Percentiles rank a stretch among this genome's conserved stretches.
Evolutionary conservation across 2,329 filamentous ascomycete genomes (phyloP).

Genomic region (Curvularia hawaiiensis): DNA sequence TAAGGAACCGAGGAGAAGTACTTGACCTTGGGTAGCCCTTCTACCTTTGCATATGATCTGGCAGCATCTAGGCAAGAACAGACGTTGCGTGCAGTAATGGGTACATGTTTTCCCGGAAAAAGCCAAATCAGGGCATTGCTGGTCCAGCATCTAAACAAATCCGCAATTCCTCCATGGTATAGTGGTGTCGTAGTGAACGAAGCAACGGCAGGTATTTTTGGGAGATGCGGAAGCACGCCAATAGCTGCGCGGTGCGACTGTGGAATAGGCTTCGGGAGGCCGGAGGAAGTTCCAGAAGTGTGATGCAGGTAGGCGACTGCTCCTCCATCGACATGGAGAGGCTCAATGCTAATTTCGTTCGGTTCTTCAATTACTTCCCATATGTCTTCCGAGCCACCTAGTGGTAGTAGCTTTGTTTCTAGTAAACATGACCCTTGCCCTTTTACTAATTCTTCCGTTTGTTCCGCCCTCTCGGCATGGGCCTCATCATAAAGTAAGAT

Average conservation of each 20-base stretch:
- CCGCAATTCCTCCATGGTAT: constrained; percentile 69
- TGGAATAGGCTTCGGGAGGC: constrained; percentile 66
- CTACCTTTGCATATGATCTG: constrained; percentile 19
- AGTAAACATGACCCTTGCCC: constrained; percentile 16
- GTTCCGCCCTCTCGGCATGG: constrained; percentile 42
- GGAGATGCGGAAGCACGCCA: constrained; percentile 59
- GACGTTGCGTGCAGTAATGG: constrained; percentile 63
- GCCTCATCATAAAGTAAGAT: constrained; percentile 55
- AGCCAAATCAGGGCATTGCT: constrained; percentile 65
- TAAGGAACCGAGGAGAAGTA: constrained; percentile 76
- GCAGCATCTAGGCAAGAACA: constrained; percentile 54
- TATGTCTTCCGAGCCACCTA: constrained; percentile 27
- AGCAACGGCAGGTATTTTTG: constrained; percentile 43
- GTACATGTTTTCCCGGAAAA: constrained; percentile 61
- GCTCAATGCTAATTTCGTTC: constrained; percentile 10
- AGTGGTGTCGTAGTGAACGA: constrained; percentile 70
- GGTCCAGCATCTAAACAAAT: constrained; percentile 66
- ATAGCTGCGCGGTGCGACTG: constrained; percentile 63
- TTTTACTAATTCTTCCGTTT: constrained; percentile 27
- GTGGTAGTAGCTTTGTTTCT: constrained; percentile 19
- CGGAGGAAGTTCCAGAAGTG: constrained; percentile 69
- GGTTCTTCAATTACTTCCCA: constrained; percentile 27
- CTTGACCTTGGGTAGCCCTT: constrained; percentile 46
- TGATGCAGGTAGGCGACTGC: constrained; percentile 65
- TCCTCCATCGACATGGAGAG: constrained; percentile 24